Evolutionary conservation across 805 yeast genomes (phyloP), one percentile per base, ranked within the genome.

Genomic region (Peterozyma toletana): DNA sequence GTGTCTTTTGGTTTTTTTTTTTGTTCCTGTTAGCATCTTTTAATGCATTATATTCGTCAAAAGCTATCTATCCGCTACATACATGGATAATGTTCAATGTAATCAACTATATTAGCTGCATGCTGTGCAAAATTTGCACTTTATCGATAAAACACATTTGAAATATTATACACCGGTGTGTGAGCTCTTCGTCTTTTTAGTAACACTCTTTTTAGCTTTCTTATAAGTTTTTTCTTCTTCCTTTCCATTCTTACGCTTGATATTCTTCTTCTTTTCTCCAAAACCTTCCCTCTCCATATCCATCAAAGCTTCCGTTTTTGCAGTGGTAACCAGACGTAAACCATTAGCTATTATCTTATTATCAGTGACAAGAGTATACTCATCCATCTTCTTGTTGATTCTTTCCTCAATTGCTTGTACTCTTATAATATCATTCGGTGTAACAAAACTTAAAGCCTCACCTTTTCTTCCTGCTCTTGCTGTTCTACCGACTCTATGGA

Each of bases 391-490:
- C 50, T 77, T 74, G 38, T 79, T 81, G 36, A 88, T 84, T 52
- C 97, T 74, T 43, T 79, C 87, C 60, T 93, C 99, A 43, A 93
- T 91, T 6, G 91, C 82, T 48, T 84, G 75, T 5, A 93, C 74
- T 54, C 98, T 73, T 21, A 71, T 73, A 11, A 93, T 81, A 58
- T 91, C 99, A 47, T 83, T 78, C 54, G 90, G 96, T 1, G 95
- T 78, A 3, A 93, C 84, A 46, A 93, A 73, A 11, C 93, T 78
- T 1, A 93, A 68, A 6, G 95, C 76, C 50, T 80, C 87, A 66
- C 99, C 99, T 41, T 68, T 66, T 53, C 95, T 74, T 2, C 98
- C 98, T 2, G 98, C 98, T 75, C 99, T 85, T 9, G 98, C 99
- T 31, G 96, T 89, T 70, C 97, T 83, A 45, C 97, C 97, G 31